A percentile compares a stretch with the other conserved stretches of the same genome.
phyloP scores from a whole-genome alignment of 805 yeast species.

The Ogataea paraovalis region DNA sequence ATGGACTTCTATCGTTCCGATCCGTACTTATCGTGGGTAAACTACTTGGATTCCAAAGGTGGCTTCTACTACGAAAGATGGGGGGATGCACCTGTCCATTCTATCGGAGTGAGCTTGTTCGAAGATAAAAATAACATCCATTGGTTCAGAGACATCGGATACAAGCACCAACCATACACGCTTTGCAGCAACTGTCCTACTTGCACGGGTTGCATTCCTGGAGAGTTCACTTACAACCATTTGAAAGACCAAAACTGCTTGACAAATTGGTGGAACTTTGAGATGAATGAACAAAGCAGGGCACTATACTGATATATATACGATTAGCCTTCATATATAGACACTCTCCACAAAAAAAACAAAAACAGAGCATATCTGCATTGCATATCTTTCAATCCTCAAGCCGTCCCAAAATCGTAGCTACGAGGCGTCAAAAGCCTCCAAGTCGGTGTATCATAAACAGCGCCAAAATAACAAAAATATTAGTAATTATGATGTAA shows the following conservation, averaged over 20 bases:
- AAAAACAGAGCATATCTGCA: no score
- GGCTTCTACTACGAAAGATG: conserved; percentile 88
- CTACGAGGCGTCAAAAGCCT: no score
- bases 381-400: no score
- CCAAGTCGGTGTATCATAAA: no score
- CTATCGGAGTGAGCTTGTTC: conserved; percentile 67
- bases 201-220: conserved; percentile 48
- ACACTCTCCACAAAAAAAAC: no score
- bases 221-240: conserved; percentile 50
- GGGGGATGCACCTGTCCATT: conserved; percentile 94
- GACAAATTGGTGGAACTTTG: conserved; percentile 60
- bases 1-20: conserved; percentile 75
- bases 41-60: conserved; percentile 61
- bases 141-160: conserved; percentile 86
- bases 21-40: conserved; percentile 61
- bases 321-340: no score
- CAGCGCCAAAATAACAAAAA: no score
- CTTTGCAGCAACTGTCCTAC: conserved; percentile 59
- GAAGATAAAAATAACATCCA: conserved; percentile 67
- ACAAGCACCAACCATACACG: conserved; percentile 67
- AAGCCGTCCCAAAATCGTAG: no score
- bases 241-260: conserved; percentile 70
- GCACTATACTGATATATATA: conserved; percentile 17
- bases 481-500: no score
- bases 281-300: conserved; percentile 29